Percentiles rank a stretch among this genome's conserved stretches.
These are phyloP conservation scores for Tricladium varicosporioides DNA, from an alignment of 2,329 filamentous ascomycete genomes.

Conservation along the genomic window DNA sequence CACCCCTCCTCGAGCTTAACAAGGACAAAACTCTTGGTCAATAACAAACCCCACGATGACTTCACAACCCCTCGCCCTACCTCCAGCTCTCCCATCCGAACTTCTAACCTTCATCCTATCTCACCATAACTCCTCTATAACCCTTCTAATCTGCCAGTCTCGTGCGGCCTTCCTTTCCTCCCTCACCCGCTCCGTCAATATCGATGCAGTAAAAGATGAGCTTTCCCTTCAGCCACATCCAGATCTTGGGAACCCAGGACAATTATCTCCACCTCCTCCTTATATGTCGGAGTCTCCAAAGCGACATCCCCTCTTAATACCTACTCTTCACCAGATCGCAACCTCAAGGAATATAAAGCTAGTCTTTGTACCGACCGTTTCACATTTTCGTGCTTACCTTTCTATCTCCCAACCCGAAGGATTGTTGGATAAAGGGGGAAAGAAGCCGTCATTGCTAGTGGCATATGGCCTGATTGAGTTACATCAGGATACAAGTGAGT, in stretches of 20 bases:
- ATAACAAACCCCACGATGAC: slow-evolving; percentile 17
- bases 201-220: neutral
- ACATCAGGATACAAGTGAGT: slow-evolving; percentile 68
- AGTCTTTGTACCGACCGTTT: slow-evolving; percentile 71
- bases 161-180: slow-evolving; percentile 62
- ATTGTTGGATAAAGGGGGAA: slow-evolving; percentile 16
- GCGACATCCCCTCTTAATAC: slow-evolving; percentile 50
- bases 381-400: slow-evolving; percentile 75
- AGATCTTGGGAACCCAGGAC: neutral
- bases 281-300: slow-evolving; percentile 17
- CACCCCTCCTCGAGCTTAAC: slow-evolving; percentile 5
- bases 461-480: slow-evolving; percentile 64
- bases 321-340: slow-evolving; percentile 68
- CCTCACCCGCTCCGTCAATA: slow-evolving; percentile 49
- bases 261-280: slow-evolving; percentile 1
- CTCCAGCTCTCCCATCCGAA: slow-evolving; percentile 54
- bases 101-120: slow-evolving; percentile 65
- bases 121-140: slow-evolving; percentile 55
- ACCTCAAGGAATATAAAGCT: slow-evolving; percentile 67
- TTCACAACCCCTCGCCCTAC: slow-evolving; percentile 43
- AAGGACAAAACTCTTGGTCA: slow-evolving; percentile 1
- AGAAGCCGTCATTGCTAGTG: slow-evolving; percentile 47
- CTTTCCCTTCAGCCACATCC: slow-evolving; percentile 6
- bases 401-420: slow-evolving; percentile 2
- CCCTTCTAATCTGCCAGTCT: slow-evolving; percentile 68